Evolutionary conservation across 2,329 filamentous ascomycete species (phyloP).

Genomic region (Atkinsonella texensis): DNA sequence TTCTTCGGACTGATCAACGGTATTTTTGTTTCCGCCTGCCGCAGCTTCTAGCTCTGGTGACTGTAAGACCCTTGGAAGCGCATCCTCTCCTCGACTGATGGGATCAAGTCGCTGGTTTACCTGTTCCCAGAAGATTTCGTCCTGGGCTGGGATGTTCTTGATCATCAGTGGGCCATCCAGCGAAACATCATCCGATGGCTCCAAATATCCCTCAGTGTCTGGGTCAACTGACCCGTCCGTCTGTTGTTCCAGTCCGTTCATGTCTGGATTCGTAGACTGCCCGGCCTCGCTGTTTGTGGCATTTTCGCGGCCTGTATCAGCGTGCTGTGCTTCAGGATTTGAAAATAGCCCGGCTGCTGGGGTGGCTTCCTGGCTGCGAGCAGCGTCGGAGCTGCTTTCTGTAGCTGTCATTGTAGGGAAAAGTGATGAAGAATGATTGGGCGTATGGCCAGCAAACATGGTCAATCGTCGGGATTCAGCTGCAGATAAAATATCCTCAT

Average conservation of each 20-base stretch:
- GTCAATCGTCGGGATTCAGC: constrained; percentile 40
- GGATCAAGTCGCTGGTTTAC: constrained; percentile 40
- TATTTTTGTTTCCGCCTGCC: not conserved
- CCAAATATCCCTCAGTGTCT: constrained; percentile 19
- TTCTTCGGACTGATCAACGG: not conserved
- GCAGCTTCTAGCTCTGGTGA: constrained; percentile 5
- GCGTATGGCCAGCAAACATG: constrained; percentile 52
- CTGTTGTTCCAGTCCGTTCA: not conserved
- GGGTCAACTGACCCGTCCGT: not conserved
- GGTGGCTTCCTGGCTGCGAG: constrained; percentile 18
- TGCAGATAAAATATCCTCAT: constrained; percentile 31
- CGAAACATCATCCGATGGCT: constrained; percentile 31
- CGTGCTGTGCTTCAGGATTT: not conserved
- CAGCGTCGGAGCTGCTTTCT: constrained; percentile 16
- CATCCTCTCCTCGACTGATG: constrained; percentile 33
- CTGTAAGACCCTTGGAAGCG: constrained; percentile 31
- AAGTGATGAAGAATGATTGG: constrained; percentile 45
- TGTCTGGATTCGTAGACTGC: not conserved
- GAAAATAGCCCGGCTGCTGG: constrained; percentile 14
- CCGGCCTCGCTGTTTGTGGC: not conserved
- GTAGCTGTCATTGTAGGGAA: constrained; percentile 33
- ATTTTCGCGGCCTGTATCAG: not conserved
- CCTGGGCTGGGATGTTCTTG: constrained; percentile 41
- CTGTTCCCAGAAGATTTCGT: constrained; percentile 40
- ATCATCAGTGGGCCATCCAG: constrained; percentile 43